Conservation (phyloP, 1,139 yeast species). For the Pichia sp. region DNA sequence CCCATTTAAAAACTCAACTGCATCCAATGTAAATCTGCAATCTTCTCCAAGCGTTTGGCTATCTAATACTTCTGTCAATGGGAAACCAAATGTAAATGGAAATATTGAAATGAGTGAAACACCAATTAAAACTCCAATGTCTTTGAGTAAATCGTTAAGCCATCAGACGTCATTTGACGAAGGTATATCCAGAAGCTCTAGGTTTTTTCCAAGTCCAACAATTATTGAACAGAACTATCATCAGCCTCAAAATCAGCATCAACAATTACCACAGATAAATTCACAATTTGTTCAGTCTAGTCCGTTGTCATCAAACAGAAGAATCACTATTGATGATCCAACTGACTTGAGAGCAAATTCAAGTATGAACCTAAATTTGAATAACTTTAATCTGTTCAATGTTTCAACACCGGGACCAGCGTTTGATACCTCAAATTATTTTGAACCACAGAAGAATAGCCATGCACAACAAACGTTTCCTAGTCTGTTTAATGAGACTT, state of each 20-base stretch:
- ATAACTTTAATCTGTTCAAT: not conserved
- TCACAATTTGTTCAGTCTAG: not conserved
- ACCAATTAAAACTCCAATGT: too few relatives aligned
- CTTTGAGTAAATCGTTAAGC: too few relatives aligned
- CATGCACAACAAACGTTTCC: not conserved
- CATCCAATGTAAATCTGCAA: not conserved
- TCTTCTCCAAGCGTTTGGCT: not conserved
- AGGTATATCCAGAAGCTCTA: slow-evolving; percentile 22
- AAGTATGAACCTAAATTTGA: not conserved
- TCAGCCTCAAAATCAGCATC: not conserved
- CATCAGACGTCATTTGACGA: not conserved
- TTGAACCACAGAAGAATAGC: not conserved
- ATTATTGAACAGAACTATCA: slow-evolving; percentile 10
- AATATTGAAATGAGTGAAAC: too few relatives aligned
- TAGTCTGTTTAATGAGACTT: not conserved
- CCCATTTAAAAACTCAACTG: too few relatives aligned
- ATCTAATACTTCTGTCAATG: too few relatives aligned
- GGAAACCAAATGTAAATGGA: too few relatives aligned
- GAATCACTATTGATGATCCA: slow-evolving; percentile 2
- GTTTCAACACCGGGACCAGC: slow-evolving; percentile 6
- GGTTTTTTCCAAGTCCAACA: slow-evolving; percentile 32
- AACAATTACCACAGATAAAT: too few relatives aligned
- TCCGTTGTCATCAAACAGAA: slow-evolving; percentile 1
- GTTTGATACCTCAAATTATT: slow-evolving; percentile 3
- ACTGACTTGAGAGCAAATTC: not conserved